Base-by-base conservation (phyloP, 1,284 basidiomycete species). In the Sparassis latifolia region DNA sequence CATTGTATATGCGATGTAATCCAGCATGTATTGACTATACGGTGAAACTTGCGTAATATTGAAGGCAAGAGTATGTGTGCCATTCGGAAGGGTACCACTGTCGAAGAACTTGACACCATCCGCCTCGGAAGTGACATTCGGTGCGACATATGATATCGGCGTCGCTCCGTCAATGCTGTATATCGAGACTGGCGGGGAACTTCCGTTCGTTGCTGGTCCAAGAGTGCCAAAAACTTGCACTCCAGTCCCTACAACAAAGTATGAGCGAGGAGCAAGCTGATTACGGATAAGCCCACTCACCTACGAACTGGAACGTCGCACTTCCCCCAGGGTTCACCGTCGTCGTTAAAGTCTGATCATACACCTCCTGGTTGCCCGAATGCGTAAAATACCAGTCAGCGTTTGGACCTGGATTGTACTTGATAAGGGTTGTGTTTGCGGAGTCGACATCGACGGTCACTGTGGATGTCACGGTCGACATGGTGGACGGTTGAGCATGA, bases 1-100 rank as follows among this genome's bases (percentile, higher is more conserved):
- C 6, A 10, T 9, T 20, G 20, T 44, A 33, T 47, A 48, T 6
- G 48, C n/a, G 30, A 57, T 33, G 33, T 57, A 57, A 35, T 57
- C 55, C 10, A 57, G 43, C 4, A 53, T 33, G 38, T 39, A 57
- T 12, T 53, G 51, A 12, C 32, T 42, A 10, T 43, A 46, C 3
- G n/a, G 44, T 3, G 51, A 42, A n/a, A 49, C 53, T 37, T 42
- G 40, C 5, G 49, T 54, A 12, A 55, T 44, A 12, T 49, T 51
- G 3, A 53, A 45, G 27, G 45, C 32, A 33, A 57, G 29, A n/a
- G 7, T 31, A 33, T 57, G 53, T 1, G 30, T 7, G n/a, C 43
- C 30, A 10, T 44, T 10, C 4, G 12, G 30, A 10, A 55, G 45
- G 10, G 28, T 39, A 2, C 35, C 45, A n/a, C 52, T 52, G 33